phyloP scores from a whole-genome alignment of 441 rosid species.

The Bocquillonia castaneifolia region DNA sequence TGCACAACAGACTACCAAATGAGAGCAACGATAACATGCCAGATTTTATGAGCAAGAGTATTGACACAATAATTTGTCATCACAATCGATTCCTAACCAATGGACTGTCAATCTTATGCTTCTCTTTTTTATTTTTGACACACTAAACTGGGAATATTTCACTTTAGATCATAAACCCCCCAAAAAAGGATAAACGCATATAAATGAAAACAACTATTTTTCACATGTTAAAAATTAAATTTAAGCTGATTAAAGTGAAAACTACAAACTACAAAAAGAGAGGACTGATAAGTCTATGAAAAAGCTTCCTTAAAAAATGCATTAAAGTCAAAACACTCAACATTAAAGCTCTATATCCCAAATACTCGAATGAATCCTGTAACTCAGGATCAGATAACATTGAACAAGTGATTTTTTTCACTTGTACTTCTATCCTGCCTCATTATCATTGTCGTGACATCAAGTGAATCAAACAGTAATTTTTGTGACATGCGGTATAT shows the following conservation, averaged over 20 bases:
- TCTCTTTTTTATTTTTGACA: not conserved
- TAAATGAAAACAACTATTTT: not conserved
- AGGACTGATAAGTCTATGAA: not conserved
- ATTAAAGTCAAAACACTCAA: not conserved
- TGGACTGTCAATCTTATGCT: not conserved
- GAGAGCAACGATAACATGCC: not conserved
- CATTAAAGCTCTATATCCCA: not conserved
- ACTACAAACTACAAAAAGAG: not conserved
- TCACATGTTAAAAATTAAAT: not conserved
- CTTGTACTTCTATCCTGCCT: not conserved
- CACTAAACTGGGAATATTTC: not conserved
- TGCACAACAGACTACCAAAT: conserved; percentile 5
- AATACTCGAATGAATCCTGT: not conserved
- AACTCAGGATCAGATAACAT: too few species aligned
- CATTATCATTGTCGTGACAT: not conserved
- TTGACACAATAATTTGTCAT: not conserved
- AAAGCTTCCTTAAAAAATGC: not conserved
- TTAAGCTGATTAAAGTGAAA: not conserved
- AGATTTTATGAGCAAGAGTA: not conserved
- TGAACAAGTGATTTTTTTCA: too few species aligned
- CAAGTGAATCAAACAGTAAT: conserved; percentile 1
- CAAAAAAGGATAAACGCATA: not conserved
- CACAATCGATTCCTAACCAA: not conserved
- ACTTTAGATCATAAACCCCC: not conserved
- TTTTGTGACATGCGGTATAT: not conserved